Base-by-base conservation (phyloP, 139 green algal genomes). In the Micractinium sp. region DNA sequence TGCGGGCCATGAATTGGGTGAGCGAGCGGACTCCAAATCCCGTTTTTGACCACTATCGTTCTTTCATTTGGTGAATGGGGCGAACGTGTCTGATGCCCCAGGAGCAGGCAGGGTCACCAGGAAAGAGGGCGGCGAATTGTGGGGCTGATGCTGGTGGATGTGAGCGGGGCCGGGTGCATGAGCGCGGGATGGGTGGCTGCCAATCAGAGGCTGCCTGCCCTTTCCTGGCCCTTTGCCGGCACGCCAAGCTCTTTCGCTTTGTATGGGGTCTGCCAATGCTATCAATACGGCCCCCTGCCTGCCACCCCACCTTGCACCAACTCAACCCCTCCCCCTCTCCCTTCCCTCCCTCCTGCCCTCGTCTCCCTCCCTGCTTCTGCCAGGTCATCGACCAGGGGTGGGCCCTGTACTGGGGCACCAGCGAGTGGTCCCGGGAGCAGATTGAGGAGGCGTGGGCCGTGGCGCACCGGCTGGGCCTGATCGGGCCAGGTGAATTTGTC, bases 1-100 rank as follows among this genome's bases (percentile, higher is more conserved):
- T 98, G 66, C 91, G 96, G 15, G 96, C 96, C 31, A 96, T 98
- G 89, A 98, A 98, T 90, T 95, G 89, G 80, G 87, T 90, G 39
- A 89, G 94, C 3, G 86, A 93, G n/a, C 33, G 38, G 35, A 14
- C 63, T 25, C 63, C 63, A 27, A 47, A 92, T 74, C 67, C 36
- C 33, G 4, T 22, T 76, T 53, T 20, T 81, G 23, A 81, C 33
- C 3, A 13, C 18, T 38, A 81, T 56, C 9, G 47, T 56, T 16
- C 9, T 5, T 56, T 16, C 9, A 9, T 16, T 56, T 5, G 47
- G 47, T 56, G 47, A 56, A n/a, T n/a, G n/a, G n/a, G n/a, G n/a
- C n/a, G n/a, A n/a, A n/a, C n/a, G n/a, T n/a, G n/a, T n/a, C n/a
- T n/a, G n/a, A n/a, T n/a, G n/a, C n/a, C n/a, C n/a, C n/a, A n/a